A percentile compares a stretch with the other conserved stretches of the same genome.
Conservation (phyloP, 2,329 filamentous ascomycete species). For the Ascochyta rabiei region DNA sequence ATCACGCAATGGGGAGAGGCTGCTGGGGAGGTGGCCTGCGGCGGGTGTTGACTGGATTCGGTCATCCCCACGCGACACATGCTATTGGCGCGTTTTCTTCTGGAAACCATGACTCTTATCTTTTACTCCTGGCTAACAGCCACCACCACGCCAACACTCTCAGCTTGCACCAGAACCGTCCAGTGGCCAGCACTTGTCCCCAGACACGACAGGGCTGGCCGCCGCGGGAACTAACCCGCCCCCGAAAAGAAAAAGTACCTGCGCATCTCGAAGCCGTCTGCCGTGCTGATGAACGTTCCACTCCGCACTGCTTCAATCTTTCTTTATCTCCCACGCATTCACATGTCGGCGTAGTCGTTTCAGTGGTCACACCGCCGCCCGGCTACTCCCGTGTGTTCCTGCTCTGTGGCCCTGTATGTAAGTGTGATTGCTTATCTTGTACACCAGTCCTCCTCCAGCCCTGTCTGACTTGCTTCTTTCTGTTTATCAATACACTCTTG, state of each 20-base stretch:
- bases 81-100: slow-evolving; percentile 24
- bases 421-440: slow-evolving; percentile 43
- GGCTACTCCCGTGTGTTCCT: slow-evolving; percentile 43
- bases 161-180: slow-evolving; percentile 27
- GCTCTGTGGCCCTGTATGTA: slow-evolving; percentile 27
- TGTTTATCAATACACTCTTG: slow-evolving; percentile 37
- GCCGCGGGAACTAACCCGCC: slow-evolving; percentile 41
- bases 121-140: slow-evolving; percentile 30
- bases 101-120: slow-evolving; percentile 31
- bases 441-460: slow-evolving; percentile 30
- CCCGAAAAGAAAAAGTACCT: slow-evolving; percentile 44
- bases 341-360: slow-evolving; percentile 29
- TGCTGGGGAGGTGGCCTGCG: slow-evolving; percentile 19
- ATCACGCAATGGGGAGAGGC: slow-evolving; percentile 21
- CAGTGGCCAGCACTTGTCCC: slow-evolving; percentile 24
- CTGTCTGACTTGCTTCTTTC: slow-evolving; percentile 30
- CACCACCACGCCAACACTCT: slow-evolving; percentile 22
- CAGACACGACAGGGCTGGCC: slow-evolving; percentile 34
- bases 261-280: slow-evolving; percentile 34
- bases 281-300: slow-evolving; percentile 20
- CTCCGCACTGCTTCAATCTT: slow-evolving; percentile 21
- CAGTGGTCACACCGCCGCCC: slow-evolving; percentile 32
- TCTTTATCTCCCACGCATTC: slow-evolving; percentile 31
- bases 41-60: slow-evolving; percentile 15
- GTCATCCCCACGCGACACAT: slow-evolving; percentile 20